Percentiles rank a stretch among this genome's conserved stretches.
Conservation (phyloP, 371 early-diverging fungal genomes). For the Mortierella sp. region DNA sequence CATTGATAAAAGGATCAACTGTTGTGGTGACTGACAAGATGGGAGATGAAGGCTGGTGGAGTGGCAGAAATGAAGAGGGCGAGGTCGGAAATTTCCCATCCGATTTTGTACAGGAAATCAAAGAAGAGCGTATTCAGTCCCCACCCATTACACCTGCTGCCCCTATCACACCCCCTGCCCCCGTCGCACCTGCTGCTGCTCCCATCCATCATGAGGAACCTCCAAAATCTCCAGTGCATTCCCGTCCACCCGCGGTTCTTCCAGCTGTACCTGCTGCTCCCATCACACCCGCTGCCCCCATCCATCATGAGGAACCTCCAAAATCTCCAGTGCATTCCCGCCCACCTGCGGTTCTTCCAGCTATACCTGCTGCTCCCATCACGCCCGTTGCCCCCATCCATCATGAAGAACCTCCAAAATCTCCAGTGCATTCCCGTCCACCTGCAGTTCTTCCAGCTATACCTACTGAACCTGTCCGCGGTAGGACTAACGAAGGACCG, state of each 20-base stretch:
- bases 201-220: constrained; percentile 24
- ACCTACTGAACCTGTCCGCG: constrained; percentile 29
- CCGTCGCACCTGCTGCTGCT: not conserved
- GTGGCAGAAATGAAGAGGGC: constrained; percentile 70
- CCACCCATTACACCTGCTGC: constrained; percentile 36
- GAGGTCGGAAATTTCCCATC: constrained; percentile 68
- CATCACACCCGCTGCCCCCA: constrained; percentile 10
- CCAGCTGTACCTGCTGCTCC: constrained; percentile 33
- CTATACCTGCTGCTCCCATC: not conserved
- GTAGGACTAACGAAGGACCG: constrained; percentile 29
- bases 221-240: constrained; percentile 20
- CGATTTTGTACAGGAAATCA: constrained; percentile 71
- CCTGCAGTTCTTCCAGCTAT: constrained; percentile 28
- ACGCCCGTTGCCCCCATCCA: not conserved
- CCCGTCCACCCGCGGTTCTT: constrained; percentile 26
- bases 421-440: constrained; percentile 21
- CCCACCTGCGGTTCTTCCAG: constrained; percentile 8
- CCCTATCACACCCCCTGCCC: too few relatives aligned
- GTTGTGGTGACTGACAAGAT: constrained; percentile 65
- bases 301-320: constrained; percentile 32
- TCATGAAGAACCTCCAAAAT: constrained; percentile 29
- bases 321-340: constrained; percentile 35
- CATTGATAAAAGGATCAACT: constrained; percentile 64
- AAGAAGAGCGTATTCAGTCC: constrained; percentile 57
- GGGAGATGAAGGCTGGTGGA: constrained; percentile 76